Evolutionary conservation across 1,284 basidiomycete species (phyloP), one percentile per base, ranked within the genome.

Genomic region (Microbotryomycetes sp.): DNA sequence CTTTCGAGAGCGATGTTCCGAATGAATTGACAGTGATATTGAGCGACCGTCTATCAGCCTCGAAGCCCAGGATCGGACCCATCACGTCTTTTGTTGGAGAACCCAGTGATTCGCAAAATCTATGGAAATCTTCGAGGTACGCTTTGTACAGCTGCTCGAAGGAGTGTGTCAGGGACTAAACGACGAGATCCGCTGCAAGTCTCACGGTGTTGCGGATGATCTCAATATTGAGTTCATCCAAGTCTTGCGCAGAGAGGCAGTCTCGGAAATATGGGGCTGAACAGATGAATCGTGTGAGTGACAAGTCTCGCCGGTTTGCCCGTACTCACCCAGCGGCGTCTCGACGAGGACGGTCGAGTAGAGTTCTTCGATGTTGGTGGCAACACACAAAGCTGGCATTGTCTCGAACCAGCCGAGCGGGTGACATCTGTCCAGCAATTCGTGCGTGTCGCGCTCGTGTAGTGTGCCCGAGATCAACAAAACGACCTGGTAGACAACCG

Each of bases 1-100:
- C 94, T 76, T 98, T 99, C 48, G 87, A 82, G 60, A 99, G 83
- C 72, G 91, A 89, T 11, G 96, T 97, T 67, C 88, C 88, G 76
- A 98, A 96, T 26, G 94, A 97, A 81, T 99, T 99, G 81, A 99
- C 91, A 35, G 96, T 97, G 76, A 98, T 97, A 79, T 98, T 98
- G 76, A 98, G 87, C 3, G 91, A 88, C 55, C 96, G 85, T 45
- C 94, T 83, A 78, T 99, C 94, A 29, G 96, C 96, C 79, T 99
- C 96, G 73, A 98, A 99, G 6, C 87, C 81, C 57, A 99, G 85
- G 69, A 97, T 89, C 46, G 81, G 81, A 61, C 85, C 82, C 93
- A 97, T 97, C 67, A 91, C 84, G 54, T 93, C 90, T 21, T 83
- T 81, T 2, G 93, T 97, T 1, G 92, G 88, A 9, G 84, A 82